A percentile compares a stretch with the other conserved stretches of the same genome.
Evolutionary conservation across 2,329 filamentous ascomycete species (phyloP).

Genomic region (Ophiostoma australiae): DNA sequence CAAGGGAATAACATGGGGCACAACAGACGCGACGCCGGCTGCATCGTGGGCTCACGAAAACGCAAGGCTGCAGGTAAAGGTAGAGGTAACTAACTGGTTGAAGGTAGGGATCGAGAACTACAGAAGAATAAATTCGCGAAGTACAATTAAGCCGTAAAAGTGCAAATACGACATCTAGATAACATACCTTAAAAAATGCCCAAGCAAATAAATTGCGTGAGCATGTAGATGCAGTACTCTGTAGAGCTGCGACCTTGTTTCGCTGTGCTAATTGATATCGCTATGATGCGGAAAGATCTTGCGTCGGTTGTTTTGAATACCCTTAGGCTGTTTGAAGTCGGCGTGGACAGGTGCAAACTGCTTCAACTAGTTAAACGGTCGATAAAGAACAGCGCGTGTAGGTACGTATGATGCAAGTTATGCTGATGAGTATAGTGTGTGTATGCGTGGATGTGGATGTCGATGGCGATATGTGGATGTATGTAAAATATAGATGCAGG

Average conservation of each 20-base stretch:
- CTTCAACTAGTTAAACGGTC: background rate
- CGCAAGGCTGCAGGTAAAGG: conserved; percentile 8
- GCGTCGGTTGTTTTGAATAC: background rate
- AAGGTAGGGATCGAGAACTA: too few species aligned
- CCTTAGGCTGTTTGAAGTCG: background rate
- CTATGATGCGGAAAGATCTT: background rate
- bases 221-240: background rate
- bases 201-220: background rate
- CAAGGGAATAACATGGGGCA: conserved; percentile 29
- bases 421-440: background rate
- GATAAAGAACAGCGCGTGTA: background rate
- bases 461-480: conserved; percentile 17
- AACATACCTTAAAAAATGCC: background rate
- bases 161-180: background rate
- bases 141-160: too few species aligned
- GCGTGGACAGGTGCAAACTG: background rate
- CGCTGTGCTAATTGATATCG: background rate
- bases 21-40: conserved; percentile 32
- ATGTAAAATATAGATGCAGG: conserved; percentile 15
- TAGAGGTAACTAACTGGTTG: background rate
- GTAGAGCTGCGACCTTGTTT: background rate
- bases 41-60: background rate
- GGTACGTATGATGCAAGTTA: background rate
- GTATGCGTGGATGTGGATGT: background rate
- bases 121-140: too few species aligned